Conservation (phyloP, 768 basidiomycete species). For the Auriculariales sp. region DNA sequence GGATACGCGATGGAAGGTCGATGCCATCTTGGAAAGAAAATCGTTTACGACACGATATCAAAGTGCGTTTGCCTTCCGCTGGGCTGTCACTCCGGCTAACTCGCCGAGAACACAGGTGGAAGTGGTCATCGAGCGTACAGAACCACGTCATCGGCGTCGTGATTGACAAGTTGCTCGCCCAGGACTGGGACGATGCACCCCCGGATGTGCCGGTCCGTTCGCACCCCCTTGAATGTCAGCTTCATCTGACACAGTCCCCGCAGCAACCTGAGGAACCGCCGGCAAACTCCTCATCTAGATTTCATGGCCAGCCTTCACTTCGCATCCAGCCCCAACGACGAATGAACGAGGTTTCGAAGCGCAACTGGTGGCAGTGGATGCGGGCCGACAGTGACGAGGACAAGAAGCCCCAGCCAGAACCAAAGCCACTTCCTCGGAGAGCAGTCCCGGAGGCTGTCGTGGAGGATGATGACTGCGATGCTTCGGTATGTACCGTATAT, state of each 20-base stretch:
- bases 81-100: neutral
- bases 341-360: neutral
- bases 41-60: conserved; percentile 56
- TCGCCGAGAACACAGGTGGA: conserved; percentile 13
- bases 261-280: too few species aligned
- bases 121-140: conserved; percentile 44
- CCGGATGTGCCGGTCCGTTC: neutral
- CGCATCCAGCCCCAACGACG: neutral
- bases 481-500: neutral
- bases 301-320: too few species aligned
- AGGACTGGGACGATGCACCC: conserved; percentile 25
- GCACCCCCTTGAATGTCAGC: too few species aligned
- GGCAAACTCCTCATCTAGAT: too few species aligned
- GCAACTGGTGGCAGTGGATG: neutral
- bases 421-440: too few species aligned
- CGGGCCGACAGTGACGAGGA: neutral
- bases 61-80: conserved; percentile 12
- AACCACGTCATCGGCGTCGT: conserved; percentile 41
- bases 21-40: conserved; percentile 48
- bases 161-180: conserved; percentile 34
- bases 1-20: conserved; percentile 51
- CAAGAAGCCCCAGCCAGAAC: too few species aligned
- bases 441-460: neutral
- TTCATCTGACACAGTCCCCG: too few species aligned
- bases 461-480: neutral